phyloP scores from a whole-genome alignment of 257 asterid species.

The Solanum rostratum region DNA sequence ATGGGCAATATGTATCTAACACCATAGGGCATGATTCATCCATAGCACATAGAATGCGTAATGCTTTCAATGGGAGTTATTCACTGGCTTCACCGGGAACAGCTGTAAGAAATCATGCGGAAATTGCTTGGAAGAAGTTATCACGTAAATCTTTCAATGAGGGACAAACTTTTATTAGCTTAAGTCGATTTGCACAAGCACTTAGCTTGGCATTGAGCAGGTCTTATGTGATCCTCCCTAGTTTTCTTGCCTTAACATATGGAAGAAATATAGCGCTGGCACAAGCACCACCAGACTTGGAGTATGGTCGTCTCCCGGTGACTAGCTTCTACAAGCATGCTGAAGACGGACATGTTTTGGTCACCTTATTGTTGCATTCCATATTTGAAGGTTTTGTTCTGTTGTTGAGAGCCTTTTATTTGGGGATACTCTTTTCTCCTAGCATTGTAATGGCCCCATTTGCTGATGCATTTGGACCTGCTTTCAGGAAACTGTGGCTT shows the following conservation, averaged over 20 bases:
- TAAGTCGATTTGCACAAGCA: constrained; percentile 1
- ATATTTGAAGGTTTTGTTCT: background rate
- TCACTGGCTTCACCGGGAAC: background rate
- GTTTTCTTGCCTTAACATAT: background rate
- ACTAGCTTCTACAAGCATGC: background rate
- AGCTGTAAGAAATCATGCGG: background rate
- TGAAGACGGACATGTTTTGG: constrained; percentile 1
- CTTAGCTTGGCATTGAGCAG: constrained; percentile 6
- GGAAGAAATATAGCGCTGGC: constrained; percentile 1
- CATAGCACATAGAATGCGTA: background rate
- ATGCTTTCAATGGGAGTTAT: background rate
- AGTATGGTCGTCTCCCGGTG: background rate
- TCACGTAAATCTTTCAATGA: background rate
- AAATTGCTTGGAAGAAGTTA: background rate
- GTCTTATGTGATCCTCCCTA: background rate
- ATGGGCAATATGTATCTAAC: background rate
- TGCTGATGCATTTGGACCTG: constrained; percentile 3
- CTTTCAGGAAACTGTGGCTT: constrained; percentile 2
- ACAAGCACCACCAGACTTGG: background rate
- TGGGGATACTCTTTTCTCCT: constrained; percentile 5
- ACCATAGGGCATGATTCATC: background rate
- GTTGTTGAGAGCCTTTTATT: constrained; percentile 1
- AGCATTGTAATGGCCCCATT: constrained; percentile 3
- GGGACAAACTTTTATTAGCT: background rate
- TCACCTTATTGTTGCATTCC: background rate